phyloP scores from a whole-genome alignment of 106 monocot species.

The Alisma plantagoaquatica region DNA sequence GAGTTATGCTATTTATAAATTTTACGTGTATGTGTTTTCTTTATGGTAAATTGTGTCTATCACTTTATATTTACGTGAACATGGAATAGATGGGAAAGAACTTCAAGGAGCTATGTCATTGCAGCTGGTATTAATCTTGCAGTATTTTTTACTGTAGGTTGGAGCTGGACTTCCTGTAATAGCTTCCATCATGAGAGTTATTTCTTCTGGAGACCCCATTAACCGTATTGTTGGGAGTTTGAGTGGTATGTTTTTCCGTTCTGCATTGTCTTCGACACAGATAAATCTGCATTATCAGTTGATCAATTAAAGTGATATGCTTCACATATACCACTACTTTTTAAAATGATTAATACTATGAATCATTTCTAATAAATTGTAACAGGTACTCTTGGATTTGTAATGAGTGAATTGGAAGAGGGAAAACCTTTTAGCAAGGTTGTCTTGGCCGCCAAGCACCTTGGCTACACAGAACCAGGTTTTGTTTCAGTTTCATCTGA shows the following conservation, averaged over 20 bases:
- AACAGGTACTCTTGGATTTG: conserved; percentile 94
- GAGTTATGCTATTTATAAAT: too few relatives aligned
- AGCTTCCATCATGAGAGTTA: conserved; percentile 70
- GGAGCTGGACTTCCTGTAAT: conserved; percentile 97
- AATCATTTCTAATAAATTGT: too few relatives aligned
- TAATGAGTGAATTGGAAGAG: conserved; percentile 93
- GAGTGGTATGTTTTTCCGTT: conserved; percentile 57
- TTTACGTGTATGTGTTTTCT: too few relatives aligned
- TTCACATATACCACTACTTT: not conserved
- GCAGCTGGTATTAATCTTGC: conserved; percentile 13
- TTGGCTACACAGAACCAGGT: conserved; percentile 99
- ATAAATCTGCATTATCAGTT: not conserved
- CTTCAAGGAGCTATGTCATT: too few relatives aligned
- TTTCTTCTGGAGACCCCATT: conserved; percentile 85
- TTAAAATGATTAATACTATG: not conserved
- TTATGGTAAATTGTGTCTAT: too few relatives aligned
- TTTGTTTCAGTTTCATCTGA: not conserved
- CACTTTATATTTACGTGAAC: too few relatives aligned
- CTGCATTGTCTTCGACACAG: too few relatives aligned
- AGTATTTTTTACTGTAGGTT: conserved; percentile 39
- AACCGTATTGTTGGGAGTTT: conserved; percentile 80
- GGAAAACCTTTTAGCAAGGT: conserved; percentile 80
- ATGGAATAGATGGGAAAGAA: too few relatives aligned
- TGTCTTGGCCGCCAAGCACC: conserved; percentile 73
- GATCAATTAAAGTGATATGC: not conserved